Evolutionary conservation across 73 alveolate genomes (phyloP), one percentile per base, ranked within the genome.

Genomic region (Loxodes magnus): DNA sequence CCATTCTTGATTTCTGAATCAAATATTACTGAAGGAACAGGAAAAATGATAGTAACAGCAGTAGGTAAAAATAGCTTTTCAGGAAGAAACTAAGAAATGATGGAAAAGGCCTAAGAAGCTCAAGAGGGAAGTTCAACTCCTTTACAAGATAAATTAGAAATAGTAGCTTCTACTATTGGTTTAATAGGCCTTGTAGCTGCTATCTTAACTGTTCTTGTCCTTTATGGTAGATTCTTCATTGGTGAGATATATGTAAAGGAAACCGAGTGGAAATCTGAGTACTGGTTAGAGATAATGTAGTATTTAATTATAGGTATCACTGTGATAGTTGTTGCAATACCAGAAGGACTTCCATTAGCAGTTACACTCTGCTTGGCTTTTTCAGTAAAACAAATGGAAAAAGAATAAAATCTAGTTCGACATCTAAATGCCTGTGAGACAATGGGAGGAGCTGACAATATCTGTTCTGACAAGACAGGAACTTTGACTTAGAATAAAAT

Each of bases 321-420:
- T 12, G 79, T 91, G 16, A 71, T 91, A 22, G 96, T 87, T 17
- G 97, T 91, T 25, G 96, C 97, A 22, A 92, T 88, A 19, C 98
- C 97, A 28, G 98, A 91, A 78, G 98, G 97, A n/a, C 76, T 91
- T 4, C 97, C 97, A 27, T 71, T 91, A 27, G 95, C 96, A 2
- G 97, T 91, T 14, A 88, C 96, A 57, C 68, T 92, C 50, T 75
- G 95, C 22, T 56, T 92, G 25, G 88, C 96, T 26, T 92, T 68
- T 69, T 76, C 96, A 30, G 97, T 88, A 5, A 83, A 71, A 44
- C 71, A 76, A 66, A 92, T 92, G 98, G 77, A 77, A 77, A 75
- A 79, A 51, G 97, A 91, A 68, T 63, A 79, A 56, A 88, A 88
- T 46, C 82, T 91, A 44, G 98, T 91, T 26, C 78, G 84, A 49